Evolutionary conservation across 345 rosid genomes (phyloP).

Genomic region (Draba incana): DNA sequence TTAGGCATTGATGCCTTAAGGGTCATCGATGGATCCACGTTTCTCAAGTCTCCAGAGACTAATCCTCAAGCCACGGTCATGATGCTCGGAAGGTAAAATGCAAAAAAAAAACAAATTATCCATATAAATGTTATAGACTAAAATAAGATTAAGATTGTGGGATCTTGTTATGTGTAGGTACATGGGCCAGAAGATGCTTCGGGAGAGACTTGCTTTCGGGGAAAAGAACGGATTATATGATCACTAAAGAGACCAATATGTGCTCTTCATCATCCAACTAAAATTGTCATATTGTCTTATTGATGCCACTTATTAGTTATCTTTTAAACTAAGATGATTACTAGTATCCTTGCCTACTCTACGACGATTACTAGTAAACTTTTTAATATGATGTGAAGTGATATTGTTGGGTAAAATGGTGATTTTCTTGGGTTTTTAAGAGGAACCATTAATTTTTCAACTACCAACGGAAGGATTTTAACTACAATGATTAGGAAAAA

Average conservation of each 20-base stretch:
- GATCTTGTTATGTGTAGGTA: conserved; percentile 40
- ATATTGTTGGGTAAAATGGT: neutral
- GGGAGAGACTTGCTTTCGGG: conserved; percentile 27
- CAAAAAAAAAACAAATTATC: neutral
- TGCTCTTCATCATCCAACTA: conserved; percentile 9
- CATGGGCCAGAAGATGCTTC: conserved; percentile 51
- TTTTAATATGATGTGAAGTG: conserved; percentile 3
- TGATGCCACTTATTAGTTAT: neutral
- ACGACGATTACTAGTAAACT: neutral
- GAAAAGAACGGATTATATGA: neutral
- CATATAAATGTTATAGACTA: neutral
- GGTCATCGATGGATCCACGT: conserved; percentile 68
- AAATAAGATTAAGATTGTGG: neutral
- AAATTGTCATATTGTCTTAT: neutral
- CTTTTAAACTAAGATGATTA: neutral
- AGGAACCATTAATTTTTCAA: too few species aligned
- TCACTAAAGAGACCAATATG: neutral
- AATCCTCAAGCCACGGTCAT: conserved; percentile 76
- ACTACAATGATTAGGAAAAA: too few species aligned
- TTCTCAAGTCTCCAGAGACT: conserved; percentile 58
- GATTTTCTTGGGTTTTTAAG: too few species aligned
- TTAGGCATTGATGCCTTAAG: conserved; percentile 54
- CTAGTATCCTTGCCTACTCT: too few species aligned
- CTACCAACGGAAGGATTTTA: too few species aligned
- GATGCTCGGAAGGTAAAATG: conserved; percentile 80